phyloP scores from a whole-genome alignment of 139 green algal genomes.

The Microglena sp. region DNA sequence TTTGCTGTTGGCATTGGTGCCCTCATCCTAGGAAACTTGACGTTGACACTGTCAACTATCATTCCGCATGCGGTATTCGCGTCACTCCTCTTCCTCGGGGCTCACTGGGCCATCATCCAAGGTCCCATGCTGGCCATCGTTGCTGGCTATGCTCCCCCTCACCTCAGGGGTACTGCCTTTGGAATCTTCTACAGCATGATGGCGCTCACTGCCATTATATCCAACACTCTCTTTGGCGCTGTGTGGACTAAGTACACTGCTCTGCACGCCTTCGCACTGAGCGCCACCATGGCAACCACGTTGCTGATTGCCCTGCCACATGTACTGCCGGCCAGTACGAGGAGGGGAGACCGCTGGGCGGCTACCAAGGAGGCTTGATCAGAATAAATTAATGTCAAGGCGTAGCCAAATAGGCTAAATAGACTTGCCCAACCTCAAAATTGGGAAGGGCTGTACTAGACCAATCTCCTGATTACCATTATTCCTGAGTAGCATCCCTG shows the following conservation, averaged over 20 bases:
- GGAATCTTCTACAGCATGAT: constrained; percentile 59
- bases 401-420: too few species aligned
- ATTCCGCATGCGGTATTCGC: constrained; percentile 38
- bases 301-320: constrained; percentile 1
- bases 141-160: constrained; percentile 27
- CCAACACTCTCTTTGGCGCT: constrained; percentile 42
- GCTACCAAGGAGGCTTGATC: too few species aligned
- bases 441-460: too few species aligned
- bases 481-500: too few species aligned
- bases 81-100: constrained; percentile 36
- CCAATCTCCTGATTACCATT: too few species aligned
- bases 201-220: constrained; percentile 32
- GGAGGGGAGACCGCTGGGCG: too few species aligned
- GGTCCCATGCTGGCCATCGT: constrained; percentile 45
- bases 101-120: constrained; percentile 28
- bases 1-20: constrained; percentile 42
- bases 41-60: constrained; percentile 24
- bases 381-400: too few species aligned
- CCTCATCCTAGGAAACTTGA: constrained; percentile 37
- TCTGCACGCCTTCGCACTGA: constrained; percentile 25
- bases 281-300: constrained; percentile 16
- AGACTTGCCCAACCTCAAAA: too few species aligned
- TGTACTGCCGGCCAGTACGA: too few species aligned
- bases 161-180: constrained; percentile 49
- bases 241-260: constrained; percentile 34